phyloP scores from a whole-genome alignment of 2,329 filamentous ascomycete species.

The Ceratocystis destructans region DNA sequence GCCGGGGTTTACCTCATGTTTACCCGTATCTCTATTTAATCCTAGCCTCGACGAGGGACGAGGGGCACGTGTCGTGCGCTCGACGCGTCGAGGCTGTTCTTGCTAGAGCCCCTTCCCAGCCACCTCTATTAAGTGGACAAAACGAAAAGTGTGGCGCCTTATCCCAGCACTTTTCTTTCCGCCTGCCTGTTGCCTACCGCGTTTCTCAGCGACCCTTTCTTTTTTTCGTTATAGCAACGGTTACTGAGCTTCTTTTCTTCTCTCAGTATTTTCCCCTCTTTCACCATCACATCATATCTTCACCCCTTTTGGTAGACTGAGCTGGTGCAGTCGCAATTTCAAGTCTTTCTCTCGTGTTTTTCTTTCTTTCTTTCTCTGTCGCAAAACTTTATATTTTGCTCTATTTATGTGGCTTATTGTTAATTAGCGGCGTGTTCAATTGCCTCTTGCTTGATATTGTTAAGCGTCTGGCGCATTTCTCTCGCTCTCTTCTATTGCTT shows the following conservation, averaged over 20 bases:
- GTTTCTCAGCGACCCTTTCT: slow-evolving; percentile 5
- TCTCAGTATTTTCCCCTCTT: slow-evolving; percentile 6
- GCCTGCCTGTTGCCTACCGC: neutral
- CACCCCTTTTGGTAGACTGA: neutral
- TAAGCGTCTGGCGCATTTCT: neutral
- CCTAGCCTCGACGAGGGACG: neutral
- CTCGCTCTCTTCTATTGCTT: neutral
- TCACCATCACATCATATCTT: neutral
- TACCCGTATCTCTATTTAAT: neutral
- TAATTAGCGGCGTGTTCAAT: neutral
- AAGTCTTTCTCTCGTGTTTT: neutral
- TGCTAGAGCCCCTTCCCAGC: slow-evolving; percentile 7
- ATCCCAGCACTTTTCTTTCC: neutral
- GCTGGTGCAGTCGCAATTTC: neutral
- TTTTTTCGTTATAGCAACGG: slow-evolving; percentile 6
- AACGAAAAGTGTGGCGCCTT: neutral
- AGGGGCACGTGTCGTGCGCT: neutral
- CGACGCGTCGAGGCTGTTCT: neutral
- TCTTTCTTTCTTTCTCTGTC: neutral
- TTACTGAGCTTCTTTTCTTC: slow-evolving; percentile 8
- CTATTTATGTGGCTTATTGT: neutral
- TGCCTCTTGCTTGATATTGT: neutral
- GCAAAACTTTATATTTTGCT: neutral
- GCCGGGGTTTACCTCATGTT: neutral
- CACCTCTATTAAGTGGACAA: slow-evolving; percentile 9